Evolutionary conservation across 352 stramenopile genomes (phyloP).

Genomic region (Pythium insidiosum): DNA sequence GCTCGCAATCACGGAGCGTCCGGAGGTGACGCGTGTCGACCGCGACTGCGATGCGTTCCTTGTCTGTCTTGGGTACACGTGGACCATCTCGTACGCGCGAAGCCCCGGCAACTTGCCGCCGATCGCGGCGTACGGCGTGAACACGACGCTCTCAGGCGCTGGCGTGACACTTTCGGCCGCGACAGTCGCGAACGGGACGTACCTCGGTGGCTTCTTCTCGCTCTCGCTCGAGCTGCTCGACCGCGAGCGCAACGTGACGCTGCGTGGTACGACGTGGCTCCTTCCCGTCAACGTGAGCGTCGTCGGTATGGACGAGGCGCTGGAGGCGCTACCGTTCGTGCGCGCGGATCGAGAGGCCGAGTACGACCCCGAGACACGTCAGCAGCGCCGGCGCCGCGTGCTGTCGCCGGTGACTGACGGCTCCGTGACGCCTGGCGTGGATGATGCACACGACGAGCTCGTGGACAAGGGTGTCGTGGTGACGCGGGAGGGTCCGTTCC

Average conservation of each 20-base stretch:
- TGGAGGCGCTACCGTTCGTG: slow-evolving; percentile 61
- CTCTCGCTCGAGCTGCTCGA: slow-evolving; percentile 47
- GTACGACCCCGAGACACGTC: slow-evolving; percentile 40
- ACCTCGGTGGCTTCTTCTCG: slow-evolving; percentile 52
- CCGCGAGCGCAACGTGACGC: slow-evolving; percentile 24
- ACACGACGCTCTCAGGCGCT: slow-evolving; percentile 19
- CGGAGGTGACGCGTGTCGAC: slow-evolving; percentile 24
- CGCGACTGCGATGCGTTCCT: slow-evolving; percentile 48
- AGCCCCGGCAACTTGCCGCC: slow-evolving; percentile 57
- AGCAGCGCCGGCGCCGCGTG: no score
- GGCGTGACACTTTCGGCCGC: slow-evolving; percentile 17
- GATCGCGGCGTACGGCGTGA: slow-evolving; percentile 29
- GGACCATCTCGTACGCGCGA: slow-evolving; percentile 51
- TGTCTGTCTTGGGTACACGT: slow-evolving; percentile 61
- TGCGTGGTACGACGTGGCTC: slow-evolving; percentile 43
- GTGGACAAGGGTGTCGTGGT: slow-evolving; percentile 76
- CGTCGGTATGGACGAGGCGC: slow-evolving; percentile 59
- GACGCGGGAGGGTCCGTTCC: slow-evolving; percentile 47
- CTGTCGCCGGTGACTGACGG: no score
- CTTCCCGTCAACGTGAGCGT: slow-evolving; percentile 66
- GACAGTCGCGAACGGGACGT: slow-evolving; percentile 68
- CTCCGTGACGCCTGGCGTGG: no score
- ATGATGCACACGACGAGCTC: no score
- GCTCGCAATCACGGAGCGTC: slow-evolving; percentile 30
- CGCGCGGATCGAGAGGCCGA: slow-evolving; percentile 58